Evolutionary conservation across 306 rosid species (phyloP), one percentile per base, ranked within the genome.

Genomic region (Trifolium repens): DNA sequence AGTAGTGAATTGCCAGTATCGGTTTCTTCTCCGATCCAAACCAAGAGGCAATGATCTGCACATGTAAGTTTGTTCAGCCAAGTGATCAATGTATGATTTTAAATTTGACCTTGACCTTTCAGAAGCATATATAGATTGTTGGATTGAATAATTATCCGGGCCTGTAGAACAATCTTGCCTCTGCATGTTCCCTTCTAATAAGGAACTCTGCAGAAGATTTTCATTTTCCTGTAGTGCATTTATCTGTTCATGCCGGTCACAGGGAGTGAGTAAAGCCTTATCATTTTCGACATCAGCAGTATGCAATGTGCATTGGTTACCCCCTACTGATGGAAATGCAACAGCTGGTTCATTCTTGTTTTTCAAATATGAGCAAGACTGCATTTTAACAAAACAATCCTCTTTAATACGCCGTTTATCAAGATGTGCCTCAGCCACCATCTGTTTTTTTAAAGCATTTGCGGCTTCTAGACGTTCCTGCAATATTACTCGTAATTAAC

Each of bases 401-500:
- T 91, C 96, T 80, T 87, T 91, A 55, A 72, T 53, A 17, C 91
- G 91, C 3, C 91, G 88, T 81, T 87, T 89, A 81, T 86, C 97
- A 67, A 88, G 82, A 82, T 88, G 91, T 55, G 83, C 81, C 69
- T 88, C 94, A 15, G 91, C 86, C 97, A 87, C 89, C 83, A 91
- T 83, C 78, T 88, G 92, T 85, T 91, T 91, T 80, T 85, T 91
- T 59, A 89, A 82, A 74, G 89, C 79, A 84, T 86, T 89, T 82
- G 93, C 97, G 8, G 94, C 93, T 76, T 91, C 97, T 44, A 91
- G 80, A 76, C 93, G 94, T 52, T 88, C 97, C 97, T 91, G 93
- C 80, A 81, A 81, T 66, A 70, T 49, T 50, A 39, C 49, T 68
- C 50, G 44, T 75, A 55, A 68, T 52, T 69, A 71, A 32, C 43